These are phyloP conservation scores for Medicago lupulina DNA, from an alignment of 306 rosid genomes.

Conservation along the genomic window DNA sequence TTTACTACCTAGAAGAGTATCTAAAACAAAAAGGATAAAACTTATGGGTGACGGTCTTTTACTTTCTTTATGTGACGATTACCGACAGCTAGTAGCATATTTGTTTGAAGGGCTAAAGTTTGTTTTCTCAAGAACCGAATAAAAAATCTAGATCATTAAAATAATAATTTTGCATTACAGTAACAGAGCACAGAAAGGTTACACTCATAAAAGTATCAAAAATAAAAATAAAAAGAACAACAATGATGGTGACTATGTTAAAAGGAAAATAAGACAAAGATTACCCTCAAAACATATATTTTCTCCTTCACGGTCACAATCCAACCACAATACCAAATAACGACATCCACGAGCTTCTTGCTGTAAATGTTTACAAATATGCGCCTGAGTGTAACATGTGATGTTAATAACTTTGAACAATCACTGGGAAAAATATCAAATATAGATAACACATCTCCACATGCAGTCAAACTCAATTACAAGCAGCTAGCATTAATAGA, in stretches of 20 bases:
- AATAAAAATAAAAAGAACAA: slow-evolving; percentile 33
- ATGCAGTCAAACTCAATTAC: slow-evolving; percentile 12
- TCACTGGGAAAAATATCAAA: slow-evolving; percentile 34
- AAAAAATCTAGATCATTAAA: slow-evolving; percentile 27
- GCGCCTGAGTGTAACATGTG: slow-evolving; percentile 64
- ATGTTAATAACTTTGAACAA: slow-evolving; percentile 40
- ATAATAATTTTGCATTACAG: slow-evolving; percentile 32
- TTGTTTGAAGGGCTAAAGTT: slow-evolving; percentile 25
- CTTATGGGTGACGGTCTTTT: not conserved
- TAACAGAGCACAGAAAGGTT: slow-evolving; percentile 3
- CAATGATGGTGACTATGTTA: slow-evolving; percentile 14
- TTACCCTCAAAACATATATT: slow-evolving; percentile 97
- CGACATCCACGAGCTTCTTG: slow-evolving; percentile 93
- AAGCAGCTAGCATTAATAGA: slow-evolving; percentile 26
- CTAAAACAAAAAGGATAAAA: slow-evolving; percentile 18
- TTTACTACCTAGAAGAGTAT: slow-evolving; percentile 18
- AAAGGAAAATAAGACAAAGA: slow-evolving; percentile 19
- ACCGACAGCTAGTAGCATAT: slow-evolving; percentile 1
- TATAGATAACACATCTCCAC: slow-evolving; percentile 25
- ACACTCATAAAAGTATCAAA: slow-evolving; percentile 18
- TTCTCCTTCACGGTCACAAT: slow-evolving; percentile 99
- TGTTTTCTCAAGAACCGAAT: slow-evolving; percentile 30
- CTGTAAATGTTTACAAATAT: slow-evolving; percentile 79
- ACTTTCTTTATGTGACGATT: slow-evolving; percentile 11
- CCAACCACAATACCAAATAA: slow-evolving; percentile 90